Percentiles rank a stretch among this genome's conserved stretches.
These are phyloP conservation scores for Xylariaceae sp. DNA, from an alignment of 2,329 filamentous ascomycete species.

Conservation along the genomic window DNA sequence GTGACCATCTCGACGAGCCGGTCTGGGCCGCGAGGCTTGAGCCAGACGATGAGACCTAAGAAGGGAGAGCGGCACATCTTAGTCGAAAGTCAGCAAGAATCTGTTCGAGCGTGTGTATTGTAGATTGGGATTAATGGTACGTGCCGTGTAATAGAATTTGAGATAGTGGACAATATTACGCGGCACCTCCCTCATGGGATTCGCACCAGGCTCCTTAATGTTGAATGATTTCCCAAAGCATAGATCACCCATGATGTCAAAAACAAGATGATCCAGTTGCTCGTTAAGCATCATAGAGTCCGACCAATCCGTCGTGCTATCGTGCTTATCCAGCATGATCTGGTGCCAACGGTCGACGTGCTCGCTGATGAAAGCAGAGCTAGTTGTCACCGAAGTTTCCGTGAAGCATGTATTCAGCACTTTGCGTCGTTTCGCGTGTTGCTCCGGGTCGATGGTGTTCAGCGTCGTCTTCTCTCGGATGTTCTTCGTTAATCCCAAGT, in stretches of 20 bases:
- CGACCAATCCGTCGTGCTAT: constrained; percentile 13
- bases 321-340: constrained; percentile 4
- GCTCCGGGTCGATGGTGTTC: constrained; percentile 14
- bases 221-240: constrained; percentile 24
- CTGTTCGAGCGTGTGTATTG: not conserved
- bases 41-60: constrained; percentile 9
- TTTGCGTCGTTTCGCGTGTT: constrained; percentile 19
- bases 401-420: constrained; percentile 21
- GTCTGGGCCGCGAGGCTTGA: constrained; percentile 20
- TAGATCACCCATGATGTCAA: constrained; percentile 24
- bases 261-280: constrained; percentile 9
- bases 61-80: constrained; percentile 17
- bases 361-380: constrained; percentile 15
- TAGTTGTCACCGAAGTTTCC: constrained; percentile 18
- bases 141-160: constrained; percentile 17
- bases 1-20: constrained; percentile 8
- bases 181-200: constrained; percentile 14
- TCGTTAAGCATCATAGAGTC: constrained; percentile 12
- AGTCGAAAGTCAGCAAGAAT: not conserved
- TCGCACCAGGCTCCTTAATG: constrained; percentile 23
- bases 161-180: constrained; percentile 15
- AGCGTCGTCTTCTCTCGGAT: constrained; percentile 11
- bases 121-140: not conserved
- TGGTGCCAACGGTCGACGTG: constrained; percentile 24
- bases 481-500: constrained; percentile 9